Evolutionary conservation across 306 rosid species (phyloP), one percentile per base, ranked within the genome.

Genomic region (Quercus mongolica): DNA sequence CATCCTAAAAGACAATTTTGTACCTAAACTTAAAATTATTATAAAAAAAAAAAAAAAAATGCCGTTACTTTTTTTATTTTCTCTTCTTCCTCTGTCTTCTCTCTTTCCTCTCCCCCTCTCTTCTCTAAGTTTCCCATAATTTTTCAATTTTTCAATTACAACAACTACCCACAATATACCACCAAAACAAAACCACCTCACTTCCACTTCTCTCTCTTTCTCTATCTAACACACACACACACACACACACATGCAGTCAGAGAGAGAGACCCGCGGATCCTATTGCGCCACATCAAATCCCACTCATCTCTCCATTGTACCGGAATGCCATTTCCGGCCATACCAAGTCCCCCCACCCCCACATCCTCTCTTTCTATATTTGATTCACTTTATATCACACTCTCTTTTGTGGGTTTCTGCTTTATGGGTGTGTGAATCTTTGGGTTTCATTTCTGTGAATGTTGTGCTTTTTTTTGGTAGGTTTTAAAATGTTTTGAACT

Each of bases 321-420:
- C 41, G 74, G 74, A 64, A 69, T 84, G 88, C 71, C 56, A 62
- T 64, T 3, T 35, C 77, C 73, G 41, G 35, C 81, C 55, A 71
- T 75, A 14, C 55, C 76, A 76, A 76, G 76, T 83, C 52, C 18
- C 18, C 41, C 41, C 8, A 35, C 41, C 41, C 38, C 8, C 2
- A 35, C 8, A 23, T 31, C 26, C 59, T 69, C 61, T 46, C n/a
- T 73, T 35, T 35, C 41, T 71, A 38, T 62, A 69, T 52, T 44
- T 76, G 20, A 72, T 76, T 55, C 80, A 55, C 59, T 57, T 31
- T n/a, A 74, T 73, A 72, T 82, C 64, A 73, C 55, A 65, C 49
- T 46, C 51, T 61, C 73, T 75, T 63, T 10, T 28, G 28, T 28
- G 6, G 25, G 54, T 75, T 76, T 62, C n/a, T 33, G 54, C 41